Percentiles rank a stretch among this genome's conserved stretches.
Conservation (phyloP, 768 basidiomycete genomes). For the Calocybe gangraenosa region DNA sequence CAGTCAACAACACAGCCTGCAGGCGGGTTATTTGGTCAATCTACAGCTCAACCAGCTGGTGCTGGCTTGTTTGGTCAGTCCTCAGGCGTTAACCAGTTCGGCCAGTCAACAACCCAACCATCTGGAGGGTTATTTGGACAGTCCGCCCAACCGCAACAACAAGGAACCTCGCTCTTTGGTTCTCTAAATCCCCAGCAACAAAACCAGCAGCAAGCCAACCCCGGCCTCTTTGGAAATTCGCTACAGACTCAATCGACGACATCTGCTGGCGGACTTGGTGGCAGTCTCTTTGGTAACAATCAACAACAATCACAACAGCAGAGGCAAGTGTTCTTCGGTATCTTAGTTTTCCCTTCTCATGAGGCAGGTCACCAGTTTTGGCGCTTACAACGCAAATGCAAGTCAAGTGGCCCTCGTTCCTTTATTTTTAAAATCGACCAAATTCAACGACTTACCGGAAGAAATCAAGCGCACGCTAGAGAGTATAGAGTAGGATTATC, state of each 20-base stretch:
- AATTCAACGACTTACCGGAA: conserved; percentile 82
- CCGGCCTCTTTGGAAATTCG: conserved; percentile 21
- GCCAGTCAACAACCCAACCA: conserved; percentile 18
- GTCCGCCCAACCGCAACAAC: conserved; percentile 14
- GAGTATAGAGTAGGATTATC: conserved; percentile 56
- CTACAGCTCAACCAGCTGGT: conserved; percentile 14
- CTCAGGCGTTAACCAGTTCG: conserved; percentile 23
- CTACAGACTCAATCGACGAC: conserved; percentile 29
- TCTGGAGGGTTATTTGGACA: conserved; percentile 17
- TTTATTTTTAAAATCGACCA: conserved; percentile 55
- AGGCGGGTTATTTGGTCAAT: conserved; percentile 13
- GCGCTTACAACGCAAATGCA: conserved; percentile 3
- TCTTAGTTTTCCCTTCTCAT: background rate
- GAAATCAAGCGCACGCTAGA: conserved; percentile 62
- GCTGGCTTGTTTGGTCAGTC: conserved; percentile 27
- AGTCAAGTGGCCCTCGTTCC: conserved; percentile 25
- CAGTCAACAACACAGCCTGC: conserved; percentile 12
- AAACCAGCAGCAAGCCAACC: conserved; percentile 21
- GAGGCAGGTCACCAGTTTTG: conserved; percentile 1
- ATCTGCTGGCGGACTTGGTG: conserved; percentile 24
- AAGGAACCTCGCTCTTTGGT: conserved; percentile 12
- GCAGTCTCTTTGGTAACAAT: conserved; percentile 29
- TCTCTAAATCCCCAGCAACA: conserved; percentile 16
- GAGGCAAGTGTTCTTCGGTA: background rate
- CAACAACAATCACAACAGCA: conserved; percentile 28